Conservation (phyloP, 768 basidiomycete genomes). For the Fomitopsis pulvina region DNA sequence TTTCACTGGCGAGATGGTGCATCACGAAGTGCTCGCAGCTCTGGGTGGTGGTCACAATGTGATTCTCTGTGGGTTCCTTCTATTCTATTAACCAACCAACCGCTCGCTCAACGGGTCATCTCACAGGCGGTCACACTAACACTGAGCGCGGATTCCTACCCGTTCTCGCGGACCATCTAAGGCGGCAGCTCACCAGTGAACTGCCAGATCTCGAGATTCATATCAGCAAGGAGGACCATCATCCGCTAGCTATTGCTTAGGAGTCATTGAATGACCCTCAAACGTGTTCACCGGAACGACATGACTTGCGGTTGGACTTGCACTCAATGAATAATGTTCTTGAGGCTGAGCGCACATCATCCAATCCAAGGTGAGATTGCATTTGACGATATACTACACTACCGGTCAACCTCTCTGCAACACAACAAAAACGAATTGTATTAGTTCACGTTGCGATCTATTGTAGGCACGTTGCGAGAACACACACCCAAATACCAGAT, state of each 20-base stretch:
- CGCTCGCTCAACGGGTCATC: conserved; percentile 12
- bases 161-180: conserved; percentile 62
- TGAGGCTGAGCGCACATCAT: no score
- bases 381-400: conserved; percentile 14
- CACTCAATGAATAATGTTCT: neutral
- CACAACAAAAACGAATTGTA: conserved; percentile 1
- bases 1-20: conserved; percentile 90
- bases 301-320: neutral
- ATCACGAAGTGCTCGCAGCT: conserved; percentile 84
- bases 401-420: conserved; percentile 40
- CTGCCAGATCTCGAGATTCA: conserved; percentile 44
- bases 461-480: neutral
- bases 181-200: conserved; percentile 31
- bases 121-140: conserved; percentile 82
- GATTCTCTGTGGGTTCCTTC: conserved; percentile 62
- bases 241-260: conserved; percentile 68
- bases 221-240: conserved; percentile 65
- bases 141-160: conserved; percentile 93
- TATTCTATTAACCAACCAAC: neutral
- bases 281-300: neutral
- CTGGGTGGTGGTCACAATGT: conserved; percentile 73
- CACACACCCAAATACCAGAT: conserved; percentile 91
- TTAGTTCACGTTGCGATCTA: neutral
- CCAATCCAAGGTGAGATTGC: no score
- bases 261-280: neutral